Base-by-base conservation (phyloP, 345 rosid species). In the Physaria fendleri region DNA sequence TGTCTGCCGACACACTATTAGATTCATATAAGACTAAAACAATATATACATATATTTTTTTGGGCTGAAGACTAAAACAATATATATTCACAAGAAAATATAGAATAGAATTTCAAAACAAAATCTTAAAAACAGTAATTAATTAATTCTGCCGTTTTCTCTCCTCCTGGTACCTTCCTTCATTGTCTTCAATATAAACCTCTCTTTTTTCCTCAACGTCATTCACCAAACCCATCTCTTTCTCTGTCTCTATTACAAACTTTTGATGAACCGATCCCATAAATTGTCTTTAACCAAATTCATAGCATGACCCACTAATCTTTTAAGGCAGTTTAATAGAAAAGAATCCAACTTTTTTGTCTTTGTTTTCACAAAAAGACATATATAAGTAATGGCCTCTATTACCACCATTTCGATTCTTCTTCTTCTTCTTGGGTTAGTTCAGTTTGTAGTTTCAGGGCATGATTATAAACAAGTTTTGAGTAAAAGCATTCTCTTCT, bases 381-480 rank as follows among this genome's bases (percentile, higher is more conserved):
- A 14, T 16, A 52, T 11, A 33, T 2, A 34, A 33, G 1, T 35
- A 32, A 68, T 68, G 73, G 66, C 61, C 35, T 52, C 61, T 34
- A 52, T 17, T 38, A 46, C 8, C 24, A 59, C 44, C 45, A 50
- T 59, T 50, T 33, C 40, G n/a, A 7, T 59, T 42, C 56, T 74
- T 58, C 52, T 84, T 68, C 30, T 84, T 60, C 64, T 84, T 68
- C 61, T 85, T n/a, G 74, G 86, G 6, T 76, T 78, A 25, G 58
- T 82, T 33, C 82, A 86, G 2, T 53, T 65, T 46, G 84, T 74
- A 43, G 56, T 81, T 9, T 87, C 91, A 25, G 90, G 87, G 5
- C 99, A 93, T 45, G 95, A 93, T 75, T 93, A 93, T 37, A 80
- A 76, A 54, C 90, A 83, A 66, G 99, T 97, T 66, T 66, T 93